Percentiles rank a stretch among this genome's conserved stretches.
Conservation (phyloP, 1,284 basidiomycete genomes). For the Peniophora sp. region DNA sequence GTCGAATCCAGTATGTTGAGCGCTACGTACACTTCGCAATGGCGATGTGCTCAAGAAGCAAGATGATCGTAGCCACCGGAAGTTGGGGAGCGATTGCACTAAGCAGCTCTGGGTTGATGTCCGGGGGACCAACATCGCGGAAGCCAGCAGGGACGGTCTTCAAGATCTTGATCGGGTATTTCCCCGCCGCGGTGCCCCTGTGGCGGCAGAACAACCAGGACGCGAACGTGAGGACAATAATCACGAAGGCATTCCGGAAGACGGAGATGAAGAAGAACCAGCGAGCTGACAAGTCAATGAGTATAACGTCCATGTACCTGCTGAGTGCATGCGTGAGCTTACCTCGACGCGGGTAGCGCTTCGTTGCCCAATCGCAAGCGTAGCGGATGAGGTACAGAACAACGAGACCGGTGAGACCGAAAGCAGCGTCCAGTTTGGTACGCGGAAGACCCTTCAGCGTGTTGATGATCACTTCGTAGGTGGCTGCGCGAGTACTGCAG, state of each 20-base stretch:
- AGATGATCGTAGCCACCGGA: conserved; percentile 90
- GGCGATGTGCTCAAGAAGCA: conserved; percentile 94
- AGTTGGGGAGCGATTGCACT: conserved; percentile 69
- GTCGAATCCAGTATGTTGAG: neutral
- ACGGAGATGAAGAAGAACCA: conserved; percentile 84
- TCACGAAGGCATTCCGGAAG: conserved; percentile 81
- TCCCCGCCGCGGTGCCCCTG: conserved; percentile 44
- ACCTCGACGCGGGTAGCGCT: conserved; percentile 64
- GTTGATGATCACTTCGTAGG: conserved; percentile 88
- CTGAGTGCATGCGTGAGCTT: conserved; percentile 14
- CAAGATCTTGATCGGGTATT: conserved; percentile 84
- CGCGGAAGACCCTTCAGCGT: conserved; percentile 76
- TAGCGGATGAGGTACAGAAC: conserved; percentile 74
- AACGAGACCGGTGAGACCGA: conserved; percentile 75
- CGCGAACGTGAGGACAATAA: conserved; percentile 79
- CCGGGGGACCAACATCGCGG: conserved; percentile 68
- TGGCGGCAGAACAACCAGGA: conserved; percentile 79
- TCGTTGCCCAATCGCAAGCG: conserved; percentile 47
- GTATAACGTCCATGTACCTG: conserved; percentile 14
- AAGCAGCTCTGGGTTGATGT: conserved; percentile 60
- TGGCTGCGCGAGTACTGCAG: conserved; percentile 72
- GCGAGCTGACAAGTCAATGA: conserved; percentile 38
- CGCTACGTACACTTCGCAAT: conserved; percentile 75
- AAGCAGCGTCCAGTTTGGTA: conserved; percentile 80
- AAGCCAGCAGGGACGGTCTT: conserved; percentile 79